Conservation (phyloP, 306 rosid species). For the Clitoria ternatea region DNA sequence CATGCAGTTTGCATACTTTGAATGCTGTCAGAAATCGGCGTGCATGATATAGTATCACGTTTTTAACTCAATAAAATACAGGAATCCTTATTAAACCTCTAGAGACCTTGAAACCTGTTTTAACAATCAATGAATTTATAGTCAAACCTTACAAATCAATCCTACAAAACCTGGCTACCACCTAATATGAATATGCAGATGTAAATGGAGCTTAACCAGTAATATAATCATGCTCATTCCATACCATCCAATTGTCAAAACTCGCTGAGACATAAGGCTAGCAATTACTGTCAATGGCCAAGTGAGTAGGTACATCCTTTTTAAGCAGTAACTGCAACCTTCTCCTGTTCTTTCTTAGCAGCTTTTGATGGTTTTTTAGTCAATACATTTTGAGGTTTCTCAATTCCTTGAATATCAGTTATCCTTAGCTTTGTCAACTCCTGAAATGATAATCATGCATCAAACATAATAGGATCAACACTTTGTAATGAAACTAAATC, state of each 20-base stretch:
- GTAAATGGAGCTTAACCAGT: conserved; percentile 17
- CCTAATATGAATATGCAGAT: conserved; percentile 18
- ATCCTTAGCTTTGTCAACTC: conserved; percentile 93
- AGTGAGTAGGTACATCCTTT: not conserved
- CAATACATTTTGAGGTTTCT: conserved; percentile 42
- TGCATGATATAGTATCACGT: conserved; percentile 15
- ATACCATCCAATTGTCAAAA: conserved; percentile 18
- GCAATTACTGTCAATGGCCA: conserved; percentile 4
- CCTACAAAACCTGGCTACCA: conserved; percentile 30
- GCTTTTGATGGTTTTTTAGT: conserved; percentile 51
- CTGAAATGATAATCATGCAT: conserved; percentile 39
- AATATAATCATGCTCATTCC: conserved; percentile 20
- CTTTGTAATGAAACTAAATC: not conserved
- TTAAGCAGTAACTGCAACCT: conserved; percentile 62
- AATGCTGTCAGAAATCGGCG: conserved; percentile 9
- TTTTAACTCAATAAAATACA: not conserved
- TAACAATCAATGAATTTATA: conserved; percentile 20
- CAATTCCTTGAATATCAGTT: conserved; percentile 80
- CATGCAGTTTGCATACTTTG: not conserved
- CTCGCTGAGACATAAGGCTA: not conserved
- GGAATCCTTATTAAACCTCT: not conserved
- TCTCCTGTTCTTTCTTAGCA: conserved; percentile 50
- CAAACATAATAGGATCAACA: conserved; percentile 12
- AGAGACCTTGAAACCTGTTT: conserved; percentile 20
- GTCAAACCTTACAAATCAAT: conserved; percentile 16